Evolutionary conservation across 441 rosid genomes (phyloP), one percentile per base, ranked within the genome.

Genomic region (Euphorbia schlechtendalii): DNA sequence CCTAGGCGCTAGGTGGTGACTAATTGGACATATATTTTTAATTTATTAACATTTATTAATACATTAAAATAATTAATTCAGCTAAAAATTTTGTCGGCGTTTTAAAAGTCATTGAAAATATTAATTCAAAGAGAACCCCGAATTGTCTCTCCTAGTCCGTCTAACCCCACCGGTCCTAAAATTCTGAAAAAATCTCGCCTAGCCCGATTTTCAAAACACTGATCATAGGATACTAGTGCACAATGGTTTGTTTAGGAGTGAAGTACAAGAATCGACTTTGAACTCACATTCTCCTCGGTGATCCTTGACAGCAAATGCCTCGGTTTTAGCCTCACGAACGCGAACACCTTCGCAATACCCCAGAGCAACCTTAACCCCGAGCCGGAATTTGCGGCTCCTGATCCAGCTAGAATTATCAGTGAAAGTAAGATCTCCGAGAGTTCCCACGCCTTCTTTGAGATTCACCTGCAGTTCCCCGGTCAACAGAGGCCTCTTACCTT

Each of bases 381-480:
- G 91, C 79, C 99, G 83, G 77, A 95, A 91, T 82, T 95, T 95
- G 75, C 98, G 78, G 84, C 99, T 89, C 77, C 97, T 78, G 71
- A 95, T 95, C 99, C 99, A 95, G 74, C 99, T 95, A 24, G 99
- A 95, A 79, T 95, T 95, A 67, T 95, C 99, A 0, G 98, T 92
- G 73, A 95, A 95, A 61, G 84, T 82, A 73, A 95, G 90, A 54
- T 89, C 95, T n/a, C 98, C 99, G n/a, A 95, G 78, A 59, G 92
- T 95, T 78, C 99, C 99, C 24, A 95, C 86, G 6, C 99, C 99
- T 72, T 92, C 98, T 77, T 86, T 89, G 55, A 95, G 95, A 54
- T 67, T 59, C 59, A 95, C 79, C 68, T 81, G 95, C 61, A 89
- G 79, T 20, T 95, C 98, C 62, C 99, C 98, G 0, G 93, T 89